These are phyloP conservation scores for Talaromyces sp. DNA, from an alignment of 2,329 filamentous ascomycete genomes.

Conservation along the genomic window DNA sequence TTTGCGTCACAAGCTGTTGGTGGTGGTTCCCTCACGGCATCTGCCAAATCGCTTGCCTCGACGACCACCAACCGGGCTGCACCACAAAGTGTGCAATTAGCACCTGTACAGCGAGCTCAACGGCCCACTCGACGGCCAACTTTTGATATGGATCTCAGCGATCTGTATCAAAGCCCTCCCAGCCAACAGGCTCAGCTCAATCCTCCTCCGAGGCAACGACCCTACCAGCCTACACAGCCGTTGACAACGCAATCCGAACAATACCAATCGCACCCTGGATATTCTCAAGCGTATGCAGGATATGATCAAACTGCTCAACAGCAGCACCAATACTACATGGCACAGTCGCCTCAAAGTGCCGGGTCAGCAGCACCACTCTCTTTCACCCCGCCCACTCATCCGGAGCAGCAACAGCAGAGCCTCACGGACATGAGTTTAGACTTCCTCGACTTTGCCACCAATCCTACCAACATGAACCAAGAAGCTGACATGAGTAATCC, in stretches of 20 bases:
- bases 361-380: constrained; percentile 29
- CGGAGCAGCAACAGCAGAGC: constrained; percentile 17
- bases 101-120: constrained; percentile 30
- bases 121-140: constrained; percentile 45
- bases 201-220: constrained; percentile 23
- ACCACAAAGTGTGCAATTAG: constrained; percentile 22
- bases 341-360: constrained; percentile 33
- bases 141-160: constrained; percentile 58
- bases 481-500: constrained; percentile 30
- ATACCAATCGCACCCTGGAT: constrained; percentile 28
- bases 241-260: constrained; percentile 20
- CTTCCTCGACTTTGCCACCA: constrained; percentile 51
- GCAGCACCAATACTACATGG: constrained; percentile 28
- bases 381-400: constrained; percentile 25
- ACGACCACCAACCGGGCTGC: constrained; percentile 5
- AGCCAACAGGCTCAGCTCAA: constrained; percentile 33
- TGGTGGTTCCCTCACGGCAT: constrained; percentile 20
- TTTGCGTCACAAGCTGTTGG: constrained; percentile 57
- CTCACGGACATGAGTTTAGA: constrained; percentile 48
- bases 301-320: constrained; percentile 37
- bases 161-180: constrained; percentile 36
- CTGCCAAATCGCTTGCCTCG: constrained; percentile 8
- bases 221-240: constrained; percentile 14
- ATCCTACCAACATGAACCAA: constrained; percentile 28
- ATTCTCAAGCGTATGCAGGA: constrained; percentile 35